Percentiles rank a stretch among this genome's conserved stretches.
Conservation (phyloP, 1,284 basidiomycete species). For the Athelia sp. region DNA sequence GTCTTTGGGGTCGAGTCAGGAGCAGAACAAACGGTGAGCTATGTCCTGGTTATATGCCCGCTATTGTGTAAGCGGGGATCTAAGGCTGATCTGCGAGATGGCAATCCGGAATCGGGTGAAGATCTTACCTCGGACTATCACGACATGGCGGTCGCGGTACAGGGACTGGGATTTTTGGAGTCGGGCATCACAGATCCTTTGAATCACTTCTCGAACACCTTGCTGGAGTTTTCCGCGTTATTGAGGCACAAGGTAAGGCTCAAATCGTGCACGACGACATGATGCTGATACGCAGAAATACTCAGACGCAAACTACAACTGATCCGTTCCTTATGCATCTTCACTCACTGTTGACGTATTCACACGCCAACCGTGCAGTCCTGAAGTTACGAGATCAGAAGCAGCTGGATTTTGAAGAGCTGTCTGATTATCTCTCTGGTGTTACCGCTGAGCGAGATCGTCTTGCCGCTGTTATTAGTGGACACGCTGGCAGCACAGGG, state of each 20-base stretch:
- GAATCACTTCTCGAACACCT: constrained; percentile 92
- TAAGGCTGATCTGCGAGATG: constrained; percentile 77
- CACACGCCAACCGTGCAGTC: constrained; percentile 85
- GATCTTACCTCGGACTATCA: constrained; percentile 97
- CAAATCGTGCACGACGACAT: no score
- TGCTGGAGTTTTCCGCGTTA: constrained; percentile 88
- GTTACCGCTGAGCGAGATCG: constrained; percentile 91
- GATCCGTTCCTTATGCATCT: constrained; percentile 88
- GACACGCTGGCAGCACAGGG: constrained; percentile 76
- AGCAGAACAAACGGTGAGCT: constrained; percentile 83
- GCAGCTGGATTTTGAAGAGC: constrained; percentile 97
- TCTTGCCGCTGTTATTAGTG: constrained; percentile 78
- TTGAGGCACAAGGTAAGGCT: constrained; percentile 72
- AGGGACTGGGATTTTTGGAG: constrained; percentile 95
- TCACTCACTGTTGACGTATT: constrained; percentile 86
- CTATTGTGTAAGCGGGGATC: constrained; percentile 32
- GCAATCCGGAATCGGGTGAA: constrained; percentile 71
- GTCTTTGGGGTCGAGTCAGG: constrained; percentile 72
- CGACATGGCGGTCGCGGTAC: constrained; percentile 91
- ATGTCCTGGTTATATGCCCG: constrained; percentile 19
- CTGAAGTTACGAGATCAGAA: constrained; percentile 96
- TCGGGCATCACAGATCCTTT: constrained; percentile 96
- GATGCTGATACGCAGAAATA: constrained; percentile 64
- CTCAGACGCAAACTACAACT: constrained; percentile 76
- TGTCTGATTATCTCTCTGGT: constrained; percentile 91